Base-by-base conservation (phyloP, 1,284 basidiomycete genomes). In the Cryptococcus neoformans region DNA sequence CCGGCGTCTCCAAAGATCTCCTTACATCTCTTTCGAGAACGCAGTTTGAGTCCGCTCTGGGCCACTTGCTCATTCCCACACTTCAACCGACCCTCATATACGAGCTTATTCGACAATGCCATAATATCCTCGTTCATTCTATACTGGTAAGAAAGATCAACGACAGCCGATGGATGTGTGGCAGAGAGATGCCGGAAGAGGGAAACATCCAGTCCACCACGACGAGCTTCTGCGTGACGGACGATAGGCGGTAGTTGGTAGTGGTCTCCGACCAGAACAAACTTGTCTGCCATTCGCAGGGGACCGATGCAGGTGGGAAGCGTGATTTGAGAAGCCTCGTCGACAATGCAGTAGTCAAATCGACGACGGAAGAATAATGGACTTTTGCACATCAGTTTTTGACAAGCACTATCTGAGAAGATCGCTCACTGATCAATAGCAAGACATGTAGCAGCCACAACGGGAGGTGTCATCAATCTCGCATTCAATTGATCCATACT, bases 51-150 rank as follows among this genome's bases (percentile, higher is more conserved):
- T 14, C 74, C 78, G 59, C 82, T 82, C 28, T 81, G 78, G 11
- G 88, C 87, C 3, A 97, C 85, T 8, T 78, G 77, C 28, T 85
- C 84, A 11, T 83, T 87, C 1, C 93, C 95, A 68, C 92, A 94
- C 44, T 80, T 82, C 49, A 99, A 80, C 17, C 87, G 82, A 53
- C 89, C 84, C 14, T 83, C 79, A 69, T 99, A 99, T 14, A 98
- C 88, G 39, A 99, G 83, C 55, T 82, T 83, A 73, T 99, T 99
- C 4, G 92, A 93, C 10, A 99, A 79, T 7, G 83, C 72, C 95
- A 98, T 99, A 70, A 99, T 98, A 58, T 96, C 92, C 56, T 84
- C 84, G 74, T 95, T 97, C 95, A 99, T 99, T 53, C 96, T 83
- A 73, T 99, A 99, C 72, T 99, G 95, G 53, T 87, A 82, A 0